Evolutionary conservation across 176 grass and related monocot genomes (phyloP).

Genomic region (Zoysia japonica): DNA sequence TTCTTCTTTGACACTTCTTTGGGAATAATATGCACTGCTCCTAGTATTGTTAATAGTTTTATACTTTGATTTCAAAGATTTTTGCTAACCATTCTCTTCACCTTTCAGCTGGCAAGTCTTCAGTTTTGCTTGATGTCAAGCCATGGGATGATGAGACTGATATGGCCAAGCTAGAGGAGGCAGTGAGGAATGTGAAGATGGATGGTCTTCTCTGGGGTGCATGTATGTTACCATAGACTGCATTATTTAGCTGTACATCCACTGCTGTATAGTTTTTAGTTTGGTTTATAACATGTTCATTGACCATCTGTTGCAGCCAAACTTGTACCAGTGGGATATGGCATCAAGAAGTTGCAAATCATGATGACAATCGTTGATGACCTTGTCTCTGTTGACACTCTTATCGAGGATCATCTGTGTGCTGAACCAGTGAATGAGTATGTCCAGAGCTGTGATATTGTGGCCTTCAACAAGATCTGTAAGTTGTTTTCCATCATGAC

Average conservation of each 20-base stretch:
- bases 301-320: constrained; percentile 56
- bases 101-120: constrained; percentile 72
- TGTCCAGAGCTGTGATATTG: constrained; percentile 98
- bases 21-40: neutral
- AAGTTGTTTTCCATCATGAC: constrained; percentile 2
- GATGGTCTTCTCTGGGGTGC: constrained; percentile 94
- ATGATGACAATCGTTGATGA: constrained; percentile 99
- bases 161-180: constrained; percentile 92
- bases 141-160: constrained; percentile 95
- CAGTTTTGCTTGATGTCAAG: constrained; percentile 89
- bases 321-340: constrained; percentile 88
- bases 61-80: neutral
- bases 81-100: constrained; percentile 3
- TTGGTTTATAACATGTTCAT: neutral
- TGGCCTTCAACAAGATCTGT: constrained; percentile 99
- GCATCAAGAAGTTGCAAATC: constrained; percentile 97
- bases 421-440: constrained; percentile 65
- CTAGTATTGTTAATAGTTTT: neutral
- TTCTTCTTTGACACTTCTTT: neutral
- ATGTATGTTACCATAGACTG: constrained; percentile 57
- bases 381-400: constrained; percentile 78
- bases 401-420: constrained; percentile 65
- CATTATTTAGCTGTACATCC: neutral
- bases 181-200: constrained; percentile 77
- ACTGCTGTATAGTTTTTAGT: neutral